Evolutionary conservation across 805 yeast species (phyloP).

Genomic region (Wickerhamiella galacta): DNA sequence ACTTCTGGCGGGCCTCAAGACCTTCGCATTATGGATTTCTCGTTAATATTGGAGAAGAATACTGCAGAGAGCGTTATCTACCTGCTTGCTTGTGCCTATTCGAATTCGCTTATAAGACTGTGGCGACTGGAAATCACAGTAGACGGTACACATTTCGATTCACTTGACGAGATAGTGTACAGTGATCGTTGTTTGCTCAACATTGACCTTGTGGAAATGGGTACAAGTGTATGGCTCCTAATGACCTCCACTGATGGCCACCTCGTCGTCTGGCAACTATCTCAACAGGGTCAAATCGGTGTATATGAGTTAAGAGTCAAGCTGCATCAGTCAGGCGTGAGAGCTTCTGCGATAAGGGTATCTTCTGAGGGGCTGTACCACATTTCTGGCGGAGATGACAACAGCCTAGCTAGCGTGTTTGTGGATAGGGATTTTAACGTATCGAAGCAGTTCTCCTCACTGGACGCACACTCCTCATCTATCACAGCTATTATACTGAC

Average conservation of each 20-base stretch:
- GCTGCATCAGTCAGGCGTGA: constrained; percentile 77
- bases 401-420: constrained; percentile 36
- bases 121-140: constrained; percentile 31
- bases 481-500: constrained; percentile 43
- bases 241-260: constrained; percentile 76
- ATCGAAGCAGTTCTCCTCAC: constrained; percentile 18
- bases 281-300: constrained; percentile 10
- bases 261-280: constrained; percentile 43
- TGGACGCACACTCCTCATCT: constrained; percentile 70
- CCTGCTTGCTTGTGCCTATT: constrained; percentile 54
- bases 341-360: constrained; percentile 31
- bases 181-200: constrained; percentile 64
- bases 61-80: constrained; percentile 18
- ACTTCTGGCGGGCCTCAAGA: constrained; percentile 54
- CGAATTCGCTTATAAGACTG: constrained; percentile 61
- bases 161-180: constrained; percentile 36
- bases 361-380: constrained; percentile 18
- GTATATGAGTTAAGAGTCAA: constrained; percentile 21
- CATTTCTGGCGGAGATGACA: constrained; percentile 87
- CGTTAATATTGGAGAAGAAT: constrained; percentile 21
- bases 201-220: constrained; percentile 29
- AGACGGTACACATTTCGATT: constrained; percentile 24
- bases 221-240: constrained; percentile 25
- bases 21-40: constrained; percentile 81
- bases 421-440: constrained; percentile 19